Base-by-base conservation (phyloP, 2,329 filamentous ascomycete species). In the Arthrobotrys iridis region DNA sequence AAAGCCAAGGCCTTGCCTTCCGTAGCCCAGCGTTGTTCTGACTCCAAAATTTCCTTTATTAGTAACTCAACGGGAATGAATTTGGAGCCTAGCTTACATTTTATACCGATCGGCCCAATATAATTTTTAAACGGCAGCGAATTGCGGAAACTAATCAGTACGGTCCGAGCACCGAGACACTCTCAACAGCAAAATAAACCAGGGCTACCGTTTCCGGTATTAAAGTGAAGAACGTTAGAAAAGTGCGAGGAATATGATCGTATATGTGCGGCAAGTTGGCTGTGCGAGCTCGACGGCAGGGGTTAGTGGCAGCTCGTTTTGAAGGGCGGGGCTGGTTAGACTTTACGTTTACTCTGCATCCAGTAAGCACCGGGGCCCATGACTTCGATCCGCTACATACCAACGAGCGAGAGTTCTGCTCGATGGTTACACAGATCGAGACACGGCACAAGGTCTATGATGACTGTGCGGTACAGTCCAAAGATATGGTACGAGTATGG, bases 391-490 rank as follows among this genome's bases (percentile, higher is more conserved):
- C 55, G 57, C 55, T 45, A 68, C 45, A 45, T 70, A 48, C 33
- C 33, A 13, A 11, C 37, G 24, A 18, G 18, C 30, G 26, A 20
- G 33, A 35, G 13, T 52, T 28, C 40, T 40, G 22, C 13, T 13
- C 15, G 33, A 50, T 18, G 35, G 55, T 70, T 62, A 70, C 55
- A 70, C 65, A 46, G 37, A 46, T 45, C 40, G 55, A 62, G 50
- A 70, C 45, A 70, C 55, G 65, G 65, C 65, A 70, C 65, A 35
- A 30, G 15, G 10, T 24, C 22, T 35, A 15, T 8, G 0, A 1
- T 22, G 30, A 13, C 15, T 37, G 13, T 6, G 15, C 28, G 30
- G 20, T 24, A 15, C 3, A 50, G 20, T 40, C 15, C 13, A 20
- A 20, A 58, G 24, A 6, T 10, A 15, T 11, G n/a, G 24, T 22